Conservation (phyloP, 2,329 filamentous ascomycete genomes). For the Monosporascus sp. region DNA sequence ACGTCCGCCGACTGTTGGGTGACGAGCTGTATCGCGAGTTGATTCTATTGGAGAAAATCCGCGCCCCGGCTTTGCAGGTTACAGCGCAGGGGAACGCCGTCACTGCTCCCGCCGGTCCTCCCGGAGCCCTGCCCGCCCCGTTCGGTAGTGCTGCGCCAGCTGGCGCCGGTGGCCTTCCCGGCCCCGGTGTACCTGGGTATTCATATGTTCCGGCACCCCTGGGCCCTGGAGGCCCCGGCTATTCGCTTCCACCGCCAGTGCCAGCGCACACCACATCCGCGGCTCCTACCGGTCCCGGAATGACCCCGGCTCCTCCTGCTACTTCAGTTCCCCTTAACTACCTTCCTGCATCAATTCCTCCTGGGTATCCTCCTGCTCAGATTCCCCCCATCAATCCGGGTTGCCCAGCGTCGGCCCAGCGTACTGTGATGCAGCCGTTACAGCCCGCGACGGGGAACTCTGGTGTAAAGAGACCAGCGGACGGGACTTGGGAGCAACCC, state of each 20-base stretch:
- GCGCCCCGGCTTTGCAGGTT: not conserved
- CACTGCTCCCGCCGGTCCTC: not conserved
- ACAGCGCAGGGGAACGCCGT: not conserved
- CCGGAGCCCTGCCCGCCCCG: not conserved
- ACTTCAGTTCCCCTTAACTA: not conserved
- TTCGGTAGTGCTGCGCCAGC: not conserved
- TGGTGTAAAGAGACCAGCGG: not conserved
- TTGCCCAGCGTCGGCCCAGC: not conserved
- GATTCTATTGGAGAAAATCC: conserved; percentile 2
- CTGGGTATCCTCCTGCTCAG: not conserved
- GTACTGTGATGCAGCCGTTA: not conserved
- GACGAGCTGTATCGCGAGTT: conserved; percentile 7
- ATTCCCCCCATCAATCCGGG: not conserved
- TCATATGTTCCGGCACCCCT: too few species aligned
- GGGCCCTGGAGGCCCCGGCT: too few species aligned
- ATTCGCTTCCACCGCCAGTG: too few species aligned
- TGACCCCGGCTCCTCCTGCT: not conserved
- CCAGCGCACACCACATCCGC: too few species aligned
- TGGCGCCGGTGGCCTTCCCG: not conserved
- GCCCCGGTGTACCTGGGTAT: too few species aligned
- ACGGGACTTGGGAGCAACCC: not conserved
- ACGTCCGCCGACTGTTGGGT: conserved; percentile 6
- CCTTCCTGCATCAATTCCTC: not conserved
- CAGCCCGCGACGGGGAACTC: not conserved
- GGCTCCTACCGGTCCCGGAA: not conserved